phyloP scores from a whole-genome alignment of 768 basidiomycete genomes.

The Psilocybe cyanescens region DNA sequence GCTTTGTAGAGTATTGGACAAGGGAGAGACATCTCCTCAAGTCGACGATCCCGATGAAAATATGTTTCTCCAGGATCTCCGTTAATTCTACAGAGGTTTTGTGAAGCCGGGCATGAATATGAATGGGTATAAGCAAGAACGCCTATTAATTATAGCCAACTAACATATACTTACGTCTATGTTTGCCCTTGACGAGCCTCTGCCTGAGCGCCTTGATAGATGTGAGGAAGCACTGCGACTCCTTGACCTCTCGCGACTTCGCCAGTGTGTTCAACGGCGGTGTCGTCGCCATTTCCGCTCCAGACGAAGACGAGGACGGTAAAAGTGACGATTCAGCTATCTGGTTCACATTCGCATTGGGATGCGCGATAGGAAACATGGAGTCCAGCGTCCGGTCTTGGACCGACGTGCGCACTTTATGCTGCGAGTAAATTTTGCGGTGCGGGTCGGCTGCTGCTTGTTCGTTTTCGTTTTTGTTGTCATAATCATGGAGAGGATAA shows the following conservation, averaged over 20 bases:
- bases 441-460: constrained; percentile 26
- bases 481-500: too few species aligned
- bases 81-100: constrained; percentile 58
- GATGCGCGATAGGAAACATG: constrained; percentile 80
- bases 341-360: constrained; percentile 36
- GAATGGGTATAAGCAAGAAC: too few species aligned
- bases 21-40: constrained; percentile 72
- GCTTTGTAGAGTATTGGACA: constrained; percentile 84
- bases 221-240: constrained; percentile 77
- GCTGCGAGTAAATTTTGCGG: constrained; percentile 71
- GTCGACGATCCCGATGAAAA: constrained; percentile 93
- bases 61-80: constrained; percentile 85
- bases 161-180: constrained; percentile 58
- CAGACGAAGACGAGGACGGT: too few species aligned
- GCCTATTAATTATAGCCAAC: too few species aligned
- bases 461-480: too few species aligned
- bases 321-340: neutral
- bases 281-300: neutral
- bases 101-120: too few species aligned
- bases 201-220: constrained; percentile 74
- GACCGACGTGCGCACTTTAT: constrained; percentile 91
- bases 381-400: constrained; percentile 92
- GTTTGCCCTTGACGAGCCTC: constrained; percentile 59
- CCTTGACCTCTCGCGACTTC: constrained; percentile 60
- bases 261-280: constrained; percentile 16